Conservation (phyloP, 2,329 filamentous ascomycete species). For the Apiospora sp. region DNA sequence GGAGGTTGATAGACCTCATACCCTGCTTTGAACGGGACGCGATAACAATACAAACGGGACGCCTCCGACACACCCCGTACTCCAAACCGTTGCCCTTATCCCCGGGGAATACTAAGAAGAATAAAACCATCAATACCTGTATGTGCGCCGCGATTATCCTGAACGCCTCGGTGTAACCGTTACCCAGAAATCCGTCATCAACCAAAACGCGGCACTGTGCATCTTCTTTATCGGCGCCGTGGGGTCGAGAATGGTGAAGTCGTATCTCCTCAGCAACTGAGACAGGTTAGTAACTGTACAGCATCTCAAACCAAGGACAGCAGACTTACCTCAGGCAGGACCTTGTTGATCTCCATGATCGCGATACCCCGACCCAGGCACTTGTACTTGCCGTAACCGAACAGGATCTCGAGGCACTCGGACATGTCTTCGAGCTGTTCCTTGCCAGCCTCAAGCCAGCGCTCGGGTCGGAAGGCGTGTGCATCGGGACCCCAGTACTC, state of each 20-base stretch:
- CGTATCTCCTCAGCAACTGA: slow-evolving; percentile 44
- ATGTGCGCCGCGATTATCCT: background rate
- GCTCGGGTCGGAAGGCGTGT: slow-evolving; percentile 27
- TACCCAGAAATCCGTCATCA: slow-evolving; percentile 47
- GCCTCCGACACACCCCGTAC: background rate
- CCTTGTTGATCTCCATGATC: slow-evolving; percentile 27
- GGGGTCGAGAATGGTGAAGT: slow-evolving; percentile 45
- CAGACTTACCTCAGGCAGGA: slow-evolving; percentile 21
- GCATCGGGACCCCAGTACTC: slow-evolving; percentile 25
- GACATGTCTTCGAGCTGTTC: slow-evolving; percentile 6
- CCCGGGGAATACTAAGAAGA: background rate
- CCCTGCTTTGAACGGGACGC: background rate
- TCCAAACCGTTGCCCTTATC: background rate
- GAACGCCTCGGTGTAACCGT: slow-evolving; percentile 31
- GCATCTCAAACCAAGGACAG: too few species aligned
- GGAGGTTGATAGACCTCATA: background rate
- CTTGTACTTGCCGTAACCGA: slow-evolving; percentile 28
- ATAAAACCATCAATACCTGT: background rate
- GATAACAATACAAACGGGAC: background rate
- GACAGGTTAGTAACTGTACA: background rate
- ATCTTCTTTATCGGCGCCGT: slow-evolving; percentile 43
- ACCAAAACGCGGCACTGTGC: slow-evolving; percentile 45
- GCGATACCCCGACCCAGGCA: slow-evolving; percentile 28
- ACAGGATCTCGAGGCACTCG: slow-evolving; percentile 27
- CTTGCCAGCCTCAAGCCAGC: slow-evolving; percentile 27